Conservation (phyloP, 495 filamentous ascomycete species). For the Neurospora tetrasperma region DNA sequence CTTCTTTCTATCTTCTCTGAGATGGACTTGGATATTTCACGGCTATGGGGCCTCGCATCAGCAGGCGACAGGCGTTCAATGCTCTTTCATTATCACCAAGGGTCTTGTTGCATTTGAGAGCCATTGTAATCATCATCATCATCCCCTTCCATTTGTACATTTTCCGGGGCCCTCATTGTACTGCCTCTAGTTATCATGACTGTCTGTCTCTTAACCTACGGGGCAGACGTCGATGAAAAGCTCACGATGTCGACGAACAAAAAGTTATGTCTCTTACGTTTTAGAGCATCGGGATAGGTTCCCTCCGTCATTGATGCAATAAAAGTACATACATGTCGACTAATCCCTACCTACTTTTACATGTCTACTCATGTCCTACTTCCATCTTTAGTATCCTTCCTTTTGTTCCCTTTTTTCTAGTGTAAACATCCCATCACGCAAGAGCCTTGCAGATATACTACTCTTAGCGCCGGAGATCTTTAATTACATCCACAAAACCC, state of each 20-base stretch:
- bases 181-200: background rate
- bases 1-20: background rate
- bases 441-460: too few species aligned
- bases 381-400: background rate
- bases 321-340: background rate
- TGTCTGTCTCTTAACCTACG: background rate
- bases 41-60: background rate
- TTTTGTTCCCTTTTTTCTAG: too few species aligned
- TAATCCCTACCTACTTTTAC: background rate
- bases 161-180: background rate
- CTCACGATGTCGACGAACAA: background rate
- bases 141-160: background rate
- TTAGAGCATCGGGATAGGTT: background rate
- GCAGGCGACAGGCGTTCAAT: background rate
- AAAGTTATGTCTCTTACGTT: background rate
- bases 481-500: too few species aligned
- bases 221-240: background rate
- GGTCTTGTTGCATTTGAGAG: background rate
- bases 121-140: background rate
- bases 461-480: too few species aligned
- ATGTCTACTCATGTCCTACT: background rate
- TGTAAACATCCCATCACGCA: slow-evolving; percentile 13
- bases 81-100: background rate
- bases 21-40: background rate
- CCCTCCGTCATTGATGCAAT: background rate